phyloP scores from a whole-genome alignment of 1,284 basidiomycete species.

The Ceratobasidium sp. region DNA sequence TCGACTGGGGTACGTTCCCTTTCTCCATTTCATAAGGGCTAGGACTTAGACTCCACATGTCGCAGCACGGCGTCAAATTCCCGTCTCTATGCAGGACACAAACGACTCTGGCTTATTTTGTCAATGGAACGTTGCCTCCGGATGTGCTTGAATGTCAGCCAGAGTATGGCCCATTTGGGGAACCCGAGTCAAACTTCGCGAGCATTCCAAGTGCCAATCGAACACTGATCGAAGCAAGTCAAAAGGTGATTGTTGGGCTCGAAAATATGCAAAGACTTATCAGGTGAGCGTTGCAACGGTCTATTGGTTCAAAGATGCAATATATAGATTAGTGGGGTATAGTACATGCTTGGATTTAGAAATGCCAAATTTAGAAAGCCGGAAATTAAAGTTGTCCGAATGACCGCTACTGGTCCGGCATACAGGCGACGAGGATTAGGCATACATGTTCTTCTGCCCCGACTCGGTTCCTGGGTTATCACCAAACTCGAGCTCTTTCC shows the following conservation, averaged over 20 bases:
- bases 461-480: constrained; percentile 17
- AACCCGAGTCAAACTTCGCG: not conserved
- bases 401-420: not conserved
- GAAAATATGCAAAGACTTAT: not conserved
- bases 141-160: constrained; percentile 4
- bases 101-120: constrained; percentile 1
- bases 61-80: not conserved
- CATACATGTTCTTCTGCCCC: constrained; percentile 36
- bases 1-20: constrained; percentile 1
- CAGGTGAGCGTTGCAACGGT: not conserved
- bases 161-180: constrained; percentile 10
- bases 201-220: not conserved
- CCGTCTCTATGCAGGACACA: not conserved
- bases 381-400: not conserved
- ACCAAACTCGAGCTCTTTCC: constrained; percentile 39
- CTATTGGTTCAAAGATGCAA: not conserved
- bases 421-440: constrained; percentile 8
- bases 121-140: not conserved
- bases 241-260: constrained; percentile 20
- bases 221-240: constrained; percentile 9
- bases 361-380: not conserved
- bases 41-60: not conserved
- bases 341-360: not conserved
- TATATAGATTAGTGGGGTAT: constrained; percentile 28
- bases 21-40: not conserved